phyloP scores from a whole-genome alignment of 2,329 filamentous ascomycete species.

The Capronia coronata region DNA sequence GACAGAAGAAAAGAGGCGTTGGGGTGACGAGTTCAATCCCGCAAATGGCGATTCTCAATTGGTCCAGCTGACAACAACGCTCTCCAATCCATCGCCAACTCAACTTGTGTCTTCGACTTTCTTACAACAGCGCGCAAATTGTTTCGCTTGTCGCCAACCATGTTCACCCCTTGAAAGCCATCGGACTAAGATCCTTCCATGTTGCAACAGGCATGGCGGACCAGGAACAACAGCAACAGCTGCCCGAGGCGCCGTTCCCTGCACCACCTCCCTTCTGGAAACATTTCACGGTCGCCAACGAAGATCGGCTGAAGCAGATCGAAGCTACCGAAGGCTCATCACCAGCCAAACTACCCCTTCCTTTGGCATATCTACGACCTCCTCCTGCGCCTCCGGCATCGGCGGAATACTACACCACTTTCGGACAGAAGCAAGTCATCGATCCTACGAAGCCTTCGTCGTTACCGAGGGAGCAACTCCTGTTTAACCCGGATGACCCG shows the following conservation, averaged over 20 bases:
- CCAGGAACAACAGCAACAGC: conserved; percentile 36
- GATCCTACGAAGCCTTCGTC: conserved; percentile 33
- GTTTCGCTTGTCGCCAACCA: background rate
- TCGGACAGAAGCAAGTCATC: conserved; percentile 68
- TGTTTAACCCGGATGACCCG: conserved; percentile 53
- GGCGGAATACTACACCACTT: conserved; percentile 62
- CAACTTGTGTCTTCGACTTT: too few relatives aligned
- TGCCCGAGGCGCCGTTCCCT: conserved; percentile 63
- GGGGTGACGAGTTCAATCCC: conserved; percentile 10
- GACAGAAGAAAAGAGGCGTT: background rate
- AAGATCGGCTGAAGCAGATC: conserved; percentile 52
- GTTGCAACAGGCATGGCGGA: conserved; percentile 26
- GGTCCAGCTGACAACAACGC: background rate
- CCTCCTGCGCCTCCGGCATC: conserved; percentile 62
- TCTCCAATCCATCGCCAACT: background rate
- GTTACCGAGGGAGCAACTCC: conserved; percentile 47
- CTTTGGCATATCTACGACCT: conserved; percentile 72
- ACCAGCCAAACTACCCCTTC: conserved; percentile 53
- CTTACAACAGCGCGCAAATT: background rate
- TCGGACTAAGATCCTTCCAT: background rate
- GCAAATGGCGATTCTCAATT: conserved; percentile 26
- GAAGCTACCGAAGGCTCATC: conserved; percentile 34
- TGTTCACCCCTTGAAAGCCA: background rate
- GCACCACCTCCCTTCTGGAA: conserved; percentile 86
- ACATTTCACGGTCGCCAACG: conserved; percentile 72